Evolutionary conservation across 2,329 filamentous ascomycete species (phyloP), one percentile per base, ranked within the genome.

Genomic region (Alternaria triticimaculans): DNA sequence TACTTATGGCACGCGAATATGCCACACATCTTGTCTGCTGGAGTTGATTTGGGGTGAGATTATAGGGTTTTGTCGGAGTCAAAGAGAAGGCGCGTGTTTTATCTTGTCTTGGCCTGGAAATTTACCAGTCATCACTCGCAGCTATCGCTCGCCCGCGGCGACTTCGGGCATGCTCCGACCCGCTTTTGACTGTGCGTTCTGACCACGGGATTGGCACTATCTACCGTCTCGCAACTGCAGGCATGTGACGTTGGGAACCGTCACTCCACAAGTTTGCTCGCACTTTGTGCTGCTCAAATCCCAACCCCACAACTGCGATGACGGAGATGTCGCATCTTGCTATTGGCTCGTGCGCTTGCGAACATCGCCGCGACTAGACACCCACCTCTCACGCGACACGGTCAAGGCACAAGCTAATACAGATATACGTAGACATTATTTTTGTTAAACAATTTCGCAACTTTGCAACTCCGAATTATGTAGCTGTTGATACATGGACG

Each of bases 1-100:
- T 80, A 97, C 94, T 88, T 86, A 84, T 97, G 93, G 84, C 94
- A 97, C 76, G 93, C 94, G 83, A 97, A 97, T 79, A 97, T 97
- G 83, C 94, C 94, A 90, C 94, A 97, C 94, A 97, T 97, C 76
- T 81, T 91, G 86, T 57, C 63, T 54, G 62, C 60, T 65, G 62
- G 45, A 43, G 28, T 20, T 43, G 55, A 30, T 30, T 30, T 30
- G 28, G 28, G 28, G 28, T 30, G 28, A 30, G 28, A 30, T 30
- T 30, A 30, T 14, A 30, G 28, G 28, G 28, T 1, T 30, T 30
- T 64, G 64, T 64, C 37, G 59, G 54, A 58, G 50, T 30, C 30
- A 61, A 50, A 20, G 28, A 37, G 46, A 48, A 30, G 28, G 28
- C 28, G 28, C 28, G 28, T 30, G 28, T 50, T 51, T 50, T 37